Base-by-base conservation (phyloP, 176 grass and related monocot species). In the Avena eriantha region DNA sequence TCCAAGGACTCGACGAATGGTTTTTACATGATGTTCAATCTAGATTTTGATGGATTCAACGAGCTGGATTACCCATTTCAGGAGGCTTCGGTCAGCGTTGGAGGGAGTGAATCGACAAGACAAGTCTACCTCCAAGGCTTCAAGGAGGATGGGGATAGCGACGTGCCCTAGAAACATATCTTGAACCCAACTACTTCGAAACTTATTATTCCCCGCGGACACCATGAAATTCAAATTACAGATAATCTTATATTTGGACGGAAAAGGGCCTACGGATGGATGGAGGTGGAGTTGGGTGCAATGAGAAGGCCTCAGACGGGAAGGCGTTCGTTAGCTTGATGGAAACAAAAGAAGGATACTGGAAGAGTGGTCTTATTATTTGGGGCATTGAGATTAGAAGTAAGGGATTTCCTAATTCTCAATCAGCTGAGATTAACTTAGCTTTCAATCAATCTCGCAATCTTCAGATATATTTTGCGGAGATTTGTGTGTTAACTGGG, bases 351-450 rank as follows among this genome's bases (percentile, higher is more conserved):
- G 72, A 50, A 1, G 8, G 54, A 3, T 9, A 70, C 8, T 73
- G 58, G 49, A 97, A 94, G 87, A 74, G 17, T 15, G 92, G 90
- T 11, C 72, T 97, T 33, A 72, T 89, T 71, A 15, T 97, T 12
- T 59, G 86, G 31, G 90, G 94, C 23, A 97, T 97, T 57, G 87
- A 97, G 69, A 89, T 97, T 26, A 92, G 90, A 41, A 41, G 39
- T 41, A 41, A 41, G 39, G 39, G 39, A 41, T 41, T 41, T 41
- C 6, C 39, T 7, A 41, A 41, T 41, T 41, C 39, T 41, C 39
- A 8, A 7, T 41, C 6, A 41, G 39, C 39, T 41, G 39, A 41
- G 39, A 41, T 41, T 41, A 41, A 41, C 39, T 41, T 41, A 39
- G 36, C 7, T 39, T 5, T 6, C 5, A 39, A 6, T 39, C 36